Conservation (phyloP, 345 rosid genomes). For the Clarkia xantiana region DNA sequence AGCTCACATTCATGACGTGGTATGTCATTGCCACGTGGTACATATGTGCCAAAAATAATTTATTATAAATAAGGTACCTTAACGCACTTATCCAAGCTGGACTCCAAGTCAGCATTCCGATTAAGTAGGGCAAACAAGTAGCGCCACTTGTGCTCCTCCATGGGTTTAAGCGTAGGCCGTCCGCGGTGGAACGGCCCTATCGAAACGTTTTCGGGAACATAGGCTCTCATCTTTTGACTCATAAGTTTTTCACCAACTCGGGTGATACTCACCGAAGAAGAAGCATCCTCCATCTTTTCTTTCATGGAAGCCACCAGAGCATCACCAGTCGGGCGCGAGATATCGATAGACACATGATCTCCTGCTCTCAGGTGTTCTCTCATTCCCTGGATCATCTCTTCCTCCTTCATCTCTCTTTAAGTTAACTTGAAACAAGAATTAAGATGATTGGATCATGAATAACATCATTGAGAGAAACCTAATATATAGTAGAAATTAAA, state of each 20-base stretch:
- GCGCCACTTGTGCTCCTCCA: conserved; percentile 35
- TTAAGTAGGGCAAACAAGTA: conserved; percentile 28
- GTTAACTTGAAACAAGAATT: no score
- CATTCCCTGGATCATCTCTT: not conserved
- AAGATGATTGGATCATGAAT: no score
- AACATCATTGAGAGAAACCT: no score
- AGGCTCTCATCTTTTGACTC: not conserved
- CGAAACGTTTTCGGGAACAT: conserved; percentile 23
- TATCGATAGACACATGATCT: conserved; percentile 21
- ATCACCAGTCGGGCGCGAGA: conserved; percentile 5
- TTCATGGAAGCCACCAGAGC: conserved; percentile 18
- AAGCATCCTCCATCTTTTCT: conserved; percentile 19
- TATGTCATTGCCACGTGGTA: no score
- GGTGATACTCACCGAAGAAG: conserved; percentile 20
- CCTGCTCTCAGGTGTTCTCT: not conserved
- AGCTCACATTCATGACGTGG: no score
- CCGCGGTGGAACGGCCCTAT: conserved; percentile 32
- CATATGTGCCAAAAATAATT: no score
- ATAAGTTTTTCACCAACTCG: conserved; percentile 9
- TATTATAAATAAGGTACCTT: no score
- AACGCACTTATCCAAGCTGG: conserved; percentile 17
- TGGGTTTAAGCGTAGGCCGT: not conserved
- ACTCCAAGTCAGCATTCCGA: conserved; percentile 21
- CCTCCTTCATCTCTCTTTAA: no score
- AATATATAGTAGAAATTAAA: no score